Conservation (phyloP, 257 asterid genomes). For the Solanum pinnatisectum region DNA sequence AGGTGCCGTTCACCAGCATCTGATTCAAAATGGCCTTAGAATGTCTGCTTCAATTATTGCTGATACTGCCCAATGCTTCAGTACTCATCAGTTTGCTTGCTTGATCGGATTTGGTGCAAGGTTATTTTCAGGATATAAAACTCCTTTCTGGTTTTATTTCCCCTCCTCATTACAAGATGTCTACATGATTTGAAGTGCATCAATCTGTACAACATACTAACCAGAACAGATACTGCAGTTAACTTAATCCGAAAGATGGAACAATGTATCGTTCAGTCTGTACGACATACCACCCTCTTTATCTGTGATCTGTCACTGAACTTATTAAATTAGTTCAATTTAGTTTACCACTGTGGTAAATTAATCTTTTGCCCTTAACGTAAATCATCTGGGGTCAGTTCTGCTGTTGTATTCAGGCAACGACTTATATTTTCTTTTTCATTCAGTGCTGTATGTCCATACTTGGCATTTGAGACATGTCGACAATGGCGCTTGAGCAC, state of each 20-base stretch:
- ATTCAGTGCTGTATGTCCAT: conserved; percentile 90
- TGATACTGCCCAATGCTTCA: conserved; percentile 99
- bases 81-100: conserved; percentile 99
- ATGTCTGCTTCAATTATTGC: conserved; percentile 98
- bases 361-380: background rate
- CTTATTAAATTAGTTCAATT: background rate
- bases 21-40: conserved; percentile 93
- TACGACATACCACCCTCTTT: background rate
- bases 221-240: background rate
- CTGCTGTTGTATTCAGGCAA: background rate
- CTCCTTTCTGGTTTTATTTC: background rate
- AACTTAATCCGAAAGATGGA: background rate
- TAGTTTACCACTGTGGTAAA: background rate
- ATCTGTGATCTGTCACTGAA: background rate
- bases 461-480: conserved; percentile 94
- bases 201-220: background rate
- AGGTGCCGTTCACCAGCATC: conserved; percentile 99
- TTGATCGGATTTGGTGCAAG: conserved; percentile 99
- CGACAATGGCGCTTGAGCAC: conserved; percentile 98
- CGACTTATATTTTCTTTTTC: background rate
- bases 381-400: background rate
- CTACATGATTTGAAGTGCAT: background rate
- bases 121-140: conserved; percentile 22
- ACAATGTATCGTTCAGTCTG: background rate
- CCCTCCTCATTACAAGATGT: background rate